Evolutionary conservation across 306 rosid genomes (phyloP), one percentile per base, ranked within the genome.

Genomic region (Cucumis cinereus): DNA sequence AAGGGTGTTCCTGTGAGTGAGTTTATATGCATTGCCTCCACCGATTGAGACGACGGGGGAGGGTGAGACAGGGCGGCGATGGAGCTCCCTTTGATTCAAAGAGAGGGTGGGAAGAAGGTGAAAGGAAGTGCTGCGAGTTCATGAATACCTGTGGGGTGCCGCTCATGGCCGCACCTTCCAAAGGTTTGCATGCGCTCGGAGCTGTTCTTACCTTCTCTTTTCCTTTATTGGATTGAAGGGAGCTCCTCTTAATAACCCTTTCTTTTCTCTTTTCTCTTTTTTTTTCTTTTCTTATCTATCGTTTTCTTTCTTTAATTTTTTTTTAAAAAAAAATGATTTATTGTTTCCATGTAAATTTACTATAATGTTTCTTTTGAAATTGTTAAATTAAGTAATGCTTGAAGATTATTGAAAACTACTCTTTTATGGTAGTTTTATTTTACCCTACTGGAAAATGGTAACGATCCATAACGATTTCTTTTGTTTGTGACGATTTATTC

Each of bases 1-100:
- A 45, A 17, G 0, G 75, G 7, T 19, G 40, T 9, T 4, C 4
- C 57, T 23, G 58, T 22, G 74, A 13, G 3, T 66, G 72, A 38
- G 3, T 66, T 6, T 2, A 1, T 12, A 24, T 47, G n/a, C 35
- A 12, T 22, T 41, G 45, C 11, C 2, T 16, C 23, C 60, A 35
- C 43, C 47, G 17, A 2, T 24, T 30, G 35, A 30, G 54, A 30
- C 9, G 74, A 9, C 53, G 24, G 53, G 9, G 35, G 30, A 9
- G 57, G 69, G 67, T 16, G 67, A 45, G 52, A 5, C 52, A 45
- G 53, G 55, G 55, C 20, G 1, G 55, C 55, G 55, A 64, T 23
- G 87, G 92, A 43, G 91, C 89, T 85, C 90, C 73, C 86, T n/a
- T 66, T 0, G 24, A 89, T 89, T 77, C 97, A 88, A 89, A 87